Evolutionary conservation across 257 asterid species (phyloP).

Genomic region (Gentiana macrophylla): DNA sequence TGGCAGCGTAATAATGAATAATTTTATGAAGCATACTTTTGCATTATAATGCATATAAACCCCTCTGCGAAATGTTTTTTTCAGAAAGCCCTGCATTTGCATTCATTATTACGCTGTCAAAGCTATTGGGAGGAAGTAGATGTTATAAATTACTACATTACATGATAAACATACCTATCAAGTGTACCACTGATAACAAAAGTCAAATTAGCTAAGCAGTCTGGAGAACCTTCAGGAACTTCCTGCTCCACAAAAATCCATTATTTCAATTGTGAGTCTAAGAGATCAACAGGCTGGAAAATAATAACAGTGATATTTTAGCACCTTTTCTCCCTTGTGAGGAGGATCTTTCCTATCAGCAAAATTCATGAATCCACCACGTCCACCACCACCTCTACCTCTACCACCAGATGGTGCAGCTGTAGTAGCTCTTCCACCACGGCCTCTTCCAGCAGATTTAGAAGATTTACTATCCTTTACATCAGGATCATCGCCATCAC

Average conservation of each 20-base stretch:
- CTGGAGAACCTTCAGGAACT: conserved; percentile 88
- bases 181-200: conserved; percentile 98
- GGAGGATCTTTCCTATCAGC: conserved; percentile 99
- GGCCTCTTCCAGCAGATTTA: conserved; percentile 82
- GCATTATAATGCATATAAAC: not conserved
- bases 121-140: too few species aligned
- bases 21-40: not conserved
- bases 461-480: conserved; percentile 40
- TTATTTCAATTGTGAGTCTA: not conserved
- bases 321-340: conserved; percentile 97
- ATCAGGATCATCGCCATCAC: conserved; percentile 51
- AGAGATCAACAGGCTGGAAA: not conserved
- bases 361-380: conserved; percentile 92
- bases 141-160: conserved; percentile 3
- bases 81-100: too few species aligned
- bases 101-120: too few species aligned
- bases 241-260: conserved; percentile 46
- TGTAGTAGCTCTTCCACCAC: conserved; percentile 75
- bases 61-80: too few species aligned
- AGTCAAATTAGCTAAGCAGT: conserved; percentile 84
- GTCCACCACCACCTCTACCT: conserved; percentile 96
- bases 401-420: conserved; percentile 54
- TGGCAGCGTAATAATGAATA: too few species aligned
- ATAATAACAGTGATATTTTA: conserved; percentile 3
- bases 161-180: conserved; percentile 53